Conservation (phyloP, 495 filamentous ascomycete genomes). For the Neurospora sp. region DNA sequence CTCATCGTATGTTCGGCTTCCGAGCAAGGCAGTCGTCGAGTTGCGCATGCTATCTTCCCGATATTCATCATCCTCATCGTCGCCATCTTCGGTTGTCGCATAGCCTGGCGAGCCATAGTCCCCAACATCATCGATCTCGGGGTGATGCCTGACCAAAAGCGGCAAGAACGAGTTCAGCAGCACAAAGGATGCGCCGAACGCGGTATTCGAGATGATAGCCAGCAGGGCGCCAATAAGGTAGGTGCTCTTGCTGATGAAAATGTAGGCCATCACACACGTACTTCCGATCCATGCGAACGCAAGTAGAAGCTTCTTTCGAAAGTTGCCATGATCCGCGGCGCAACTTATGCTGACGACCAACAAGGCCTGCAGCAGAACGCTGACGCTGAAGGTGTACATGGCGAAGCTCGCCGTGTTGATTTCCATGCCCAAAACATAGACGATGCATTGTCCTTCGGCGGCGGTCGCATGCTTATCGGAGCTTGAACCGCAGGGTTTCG, state of each 20-base stretch:
- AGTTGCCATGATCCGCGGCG: constrained; percentile 90
- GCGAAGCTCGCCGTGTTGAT: constrained; percentile 96
- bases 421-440: constrained; percentile 70
- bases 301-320: constrained; percentile 78
- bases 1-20: constrained; percentile 13
- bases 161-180: constrained; percentile 78
- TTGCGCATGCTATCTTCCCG: constrained; percentile 18
- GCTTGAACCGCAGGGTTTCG: constrained; percentile 53
- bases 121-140: constrained; percentile 33
- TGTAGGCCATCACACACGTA: constrained; percentile 77
- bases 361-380: constrained; percentile 78
- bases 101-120: not conserved
- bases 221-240: constrained; percentile 75
- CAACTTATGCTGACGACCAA: constrained; percentile 93
- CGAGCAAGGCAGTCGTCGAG: constrained; percentile 37
- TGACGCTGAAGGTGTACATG: constrained; percentile 94
- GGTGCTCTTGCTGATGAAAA: constrained; percentile 59
- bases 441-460: constrained; percentile 62
- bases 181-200: constrained; percentile 78
- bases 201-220: constrained; percentile 84
- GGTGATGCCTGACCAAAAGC: constrained; percentile 69
- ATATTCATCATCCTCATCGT: constrained; percentile 7
- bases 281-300: constrained; percentile 75
- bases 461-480: constrained; percentile 19
- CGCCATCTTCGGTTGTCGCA: constrained; percentile 3